Base-by-base conservation (phyloP, 2,329 filamentous ascomycete species). In the Mycosphaerelloides madeirae region DNA sequence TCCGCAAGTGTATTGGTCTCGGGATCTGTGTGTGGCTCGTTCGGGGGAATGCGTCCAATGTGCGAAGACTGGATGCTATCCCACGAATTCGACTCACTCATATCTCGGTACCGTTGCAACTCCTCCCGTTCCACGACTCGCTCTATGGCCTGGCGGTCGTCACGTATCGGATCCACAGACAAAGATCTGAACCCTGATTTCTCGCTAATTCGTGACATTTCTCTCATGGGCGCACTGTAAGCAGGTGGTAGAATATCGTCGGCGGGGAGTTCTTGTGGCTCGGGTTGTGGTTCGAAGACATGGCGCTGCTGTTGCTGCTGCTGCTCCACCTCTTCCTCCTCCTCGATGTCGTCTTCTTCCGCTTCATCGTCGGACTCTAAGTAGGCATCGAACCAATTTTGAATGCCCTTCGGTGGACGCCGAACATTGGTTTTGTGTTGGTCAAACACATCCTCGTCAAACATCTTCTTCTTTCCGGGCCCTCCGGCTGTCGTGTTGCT, bases 341-440 rank as follows among this genome's bases (percentile, higher is more conserved):
- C 57, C 22, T 60, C 58, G 15, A 59, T 58, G 19, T 50, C 41
- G 6, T 45, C 50, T 9, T 43, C 44, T 13, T 48, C 48, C 2
- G 47, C 46, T 20, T 55, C 45, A 16, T 58, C 58, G 4, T 62
- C 61, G 5, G 59, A 58, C 20, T 60, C 56, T 16, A 52, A 32
- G 32, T 46, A 58, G 3, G 65, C 72, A 43, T 75, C 72, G 44
- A 75, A 75, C 72, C 72, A 75, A 48, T 75, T 69, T 47, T 73
- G 63, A 20, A 73, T 70, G 6, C 72, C 72, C 38, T 68, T 71
- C 3, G 71, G 71, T 13, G 72, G 72, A 28, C 70, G 61, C 29
- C 69, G 63, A 14, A 74, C 65, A 44, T 74, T 65, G 19, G 69
- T 63, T 56, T 75, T 75, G 43, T 70, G 64, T 52, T 63, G 69